A percentile compares a stretch with the other conserved stretches of the same genome.
These are phyloP conservation scores for Beta corolliflora DNA, from an alignment of 179 eudicot genomes.

Conservation along the genomic window DNA sequence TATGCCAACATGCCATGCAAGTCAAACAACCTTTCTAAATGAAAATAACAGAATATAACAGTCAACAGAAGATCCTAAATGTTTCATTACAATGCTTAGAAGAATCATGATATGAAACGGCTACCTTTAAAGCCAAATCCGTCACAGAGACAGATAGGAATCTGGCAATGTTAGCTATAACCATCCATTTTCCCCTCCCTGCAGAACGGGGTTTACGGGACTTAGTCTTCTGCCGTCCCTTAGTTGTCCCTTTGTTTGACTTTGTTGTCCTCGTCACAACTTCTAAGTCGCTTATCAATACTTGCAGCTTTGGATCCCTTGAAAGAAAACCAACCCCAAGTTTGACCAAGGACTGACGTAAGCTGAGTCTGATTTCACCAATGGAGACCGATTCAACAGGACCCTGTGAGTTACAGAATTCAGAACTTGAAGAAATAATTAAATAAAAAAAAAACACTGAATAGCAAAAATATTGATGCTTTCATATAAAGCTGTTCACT, in stretches of 20 bases:
- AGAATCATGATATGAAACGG: not conserved
- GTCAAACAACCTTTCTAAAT: conserved; percentile 6
- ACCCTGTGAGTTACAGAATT: conserved; percentile 63
- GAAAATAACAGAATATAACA: not conserved
- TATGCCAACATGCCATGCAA: conserved; percentile 1
- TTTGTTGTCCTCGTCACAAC: conserved; percentile 66
- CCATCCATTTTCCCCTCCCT: conserved; percentile 92
- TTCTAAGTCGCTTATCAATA: conserved; percentile 81
- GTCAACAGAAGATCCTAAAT: conserved; percentile 9
- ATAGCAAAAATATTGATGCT: conserved; percentile 5
- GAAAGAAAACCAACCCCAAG: conserved; percentile 91
- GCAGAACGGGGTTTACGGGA: conserved; percentile 61
- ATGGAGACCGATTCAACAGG: conserved; percentile 86
- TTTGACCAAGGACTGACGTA: conserved; percentile 92
- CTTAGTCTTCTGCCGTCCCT: conserved; percentile 54
- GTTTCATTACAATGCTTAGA: conserved; percentile 14
- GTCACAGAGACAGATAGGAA: conserved; percentile 82
- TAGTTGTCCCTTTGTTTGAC: conserved; percentile 41
- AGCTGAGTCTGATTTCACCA: conserved; percentile 91
- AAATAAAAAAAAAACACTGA: not conserved
- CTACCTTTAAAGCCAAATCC: conserved; percentile 84
- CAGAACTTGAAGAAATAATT: conserved; percentile 24
- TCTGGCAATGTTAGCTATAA: conserved; percentile 84
- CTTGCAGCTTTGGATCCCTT: conserved; percentile 87
- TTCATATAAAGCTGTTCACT: not conserved